A percentile compares a stretch with the other conserved stretches of the same genome.
Conservation (phyloP, 352 stramenopile genomes). For the Pythium aquatile region DNA sequence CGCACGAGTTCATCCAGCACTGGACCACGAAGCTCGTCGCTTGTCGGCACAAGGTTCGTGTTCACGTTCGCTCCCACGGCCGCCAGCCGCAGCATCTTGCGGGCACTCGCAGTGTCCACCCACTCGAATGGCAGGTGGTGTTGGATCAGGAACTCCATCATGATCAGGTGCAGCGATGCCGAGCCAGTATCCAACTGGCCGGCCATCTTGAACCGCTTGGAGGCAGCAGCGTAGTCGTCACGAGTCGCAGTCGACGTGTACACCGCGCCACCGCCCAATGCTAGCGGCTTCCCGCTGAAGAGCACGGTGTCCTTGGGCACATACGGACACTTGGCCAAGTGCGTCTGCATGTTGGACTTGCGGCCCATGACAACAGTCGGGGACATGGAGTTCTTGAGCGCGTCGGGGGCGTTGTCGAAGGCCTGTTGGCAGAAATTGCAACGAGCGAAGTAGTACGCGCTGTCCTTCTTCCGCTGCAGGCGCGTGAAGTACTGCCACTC, state of each 20-base stretch:
- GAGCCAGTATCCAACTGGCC: constrained; percentile 17
- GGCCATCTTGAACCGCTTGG: constrained; percentile 20
- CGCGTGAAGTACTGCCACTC: constrained; percentile 82
- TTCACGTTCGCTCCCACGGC: constrained; percentile 15
- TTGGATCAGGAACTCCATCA: constrained; percentile 66
- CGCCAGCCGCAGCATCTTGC: constrained; percentile 45
- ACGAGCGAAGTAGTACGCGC: constrained; percentile 69
- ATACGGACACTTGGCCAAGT: constrained; percentile 74
- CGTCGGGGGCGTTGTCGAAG: constrained; percentile 44
- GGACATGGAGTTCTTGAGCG: constrained; percentile 48
- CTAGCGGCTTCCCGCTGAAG: constrained; percentile 22
- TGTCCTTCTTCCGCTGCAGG: constrained; percentile 71
- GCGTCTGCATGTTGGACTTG: constrained; percentile 85
- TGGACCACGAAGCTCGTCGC: constrained; percentile 37
- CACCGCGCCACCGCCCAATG: neutral
- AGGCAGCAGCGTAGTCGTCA: constrained; percentile 11
- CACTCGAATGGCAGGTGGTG: constrained; percentile 67
- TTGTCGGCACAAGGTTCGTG: constrained; percentile 30
- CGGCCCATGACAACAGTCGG: constrained; percentile 64
- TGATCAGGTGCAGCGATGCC: constrained; percentile 29
- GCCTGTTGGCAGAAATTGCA: constrained; percentile 84
- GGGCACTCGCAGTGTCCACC: constrained; percentile 49
- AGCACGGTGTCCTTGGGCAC: constrained; percentile 50
- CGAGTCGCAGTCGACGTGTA: constrained; percentile 1
- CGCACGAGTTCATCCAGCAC: constrained; percentile 43